Conservation (phyloP, 2,329 filamentous ascomycete species). For the Fusarium protoensiforme region DNA sequence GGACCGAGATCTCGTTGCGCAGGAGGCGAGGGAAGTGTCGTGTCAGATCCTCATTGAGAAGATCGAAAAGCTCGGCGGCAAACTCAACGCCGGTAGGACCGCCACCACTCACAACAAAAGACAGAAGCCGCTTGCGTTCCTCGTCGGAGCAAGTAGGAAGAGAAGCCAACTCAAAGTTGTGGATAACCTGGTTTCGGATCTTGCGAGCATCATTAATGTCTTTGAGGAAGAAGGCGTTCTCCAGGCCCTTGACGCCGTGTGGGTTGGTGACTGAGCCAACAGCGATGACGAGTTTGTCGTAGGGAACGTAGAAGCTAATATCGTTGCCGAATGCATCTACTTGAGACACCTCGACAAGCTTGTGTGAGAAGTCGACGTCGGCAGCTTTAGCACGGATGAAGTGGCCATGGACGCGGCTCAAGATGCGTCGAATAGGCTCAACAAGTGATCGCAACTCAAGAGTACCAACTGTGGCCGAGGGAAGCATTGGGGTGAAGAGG, state of each 20-base stretch:
- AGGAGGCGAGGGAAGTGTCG: constrained; percentile 86
- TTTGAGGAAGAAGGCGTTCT: constrained; percentile 95
- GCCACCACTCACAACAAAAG: constrained; percentile 95
- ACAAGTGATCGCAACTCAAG: constrained; percentile 90
- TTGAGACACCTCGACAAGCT: constrained; percentile 88
- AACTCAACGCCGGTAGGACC: constrained; percentile 98
- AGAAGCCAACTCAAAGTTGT: constrained; percentile 90
- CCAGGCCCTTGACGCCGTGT: constrained; percentile 93
- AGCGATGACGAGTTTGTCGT: constrained; percentile 94
- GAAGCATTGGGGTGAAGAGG: constrained; percentile 97
- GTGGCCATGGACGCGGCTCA: constrained; percentile 82
- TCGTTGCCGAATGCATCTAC: constrained; percentile 76
- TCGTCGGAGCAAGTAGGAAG: constrained; percentile 92
- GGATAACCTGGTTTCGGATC: constrained; percentile 89
- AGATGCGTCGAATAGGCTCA: constrained; percentile 89
- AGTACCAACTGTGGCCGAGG: constrained; percentile 95
- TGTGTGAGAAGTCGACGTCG: constrained; percentile 90
- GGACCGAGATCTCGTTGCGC: constrained; percentile 97
- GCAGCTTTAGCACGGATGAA: constrained; percentile 90
- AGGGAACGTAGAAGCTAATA: constrained; percentile 90
- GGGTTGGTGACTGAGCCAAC: constrained; percentile 94
- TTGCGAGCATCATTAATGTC: constrained; percentile 90
- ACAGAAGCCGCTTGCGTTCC: constrained; percentile 86
- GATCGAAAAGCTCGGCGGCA: constrained; percentile 93
- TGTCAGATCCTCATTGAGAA: constrained; percentile 93